Evolutionary conservation across 164 flowering plant genomes (phyloP).

Genomic region (Sextonia rubra): DNA sequence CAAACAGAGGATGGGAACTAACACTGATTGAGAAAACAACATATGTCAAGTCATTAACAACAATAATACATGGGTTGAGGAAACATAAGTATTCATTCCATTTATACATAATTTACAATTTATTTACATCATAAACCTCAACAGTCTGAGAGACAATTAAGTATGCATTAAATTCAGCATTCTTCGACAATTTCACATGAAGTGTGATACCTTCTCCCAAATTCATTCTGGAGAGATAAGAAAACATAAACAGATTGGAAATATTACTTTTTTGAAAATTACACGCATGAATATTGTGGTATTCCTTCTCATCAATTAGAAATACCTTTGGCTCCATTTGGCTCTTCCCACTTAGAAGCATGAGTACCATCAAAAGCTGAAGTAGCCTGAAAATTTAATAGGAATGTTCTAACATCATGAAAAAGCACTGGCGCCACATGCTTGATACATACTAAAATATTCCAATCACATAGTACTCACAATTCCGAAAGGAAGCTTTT

Average conservation of each 20-base stretch:
- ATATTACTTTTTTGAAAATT: neutral
- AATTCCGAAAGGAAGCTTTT: conserved; percentile 89
- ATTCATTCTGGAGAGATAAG: no score
- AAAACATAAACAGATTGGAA: neutral
- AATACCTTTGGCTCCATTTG: conserved; percentile 91
- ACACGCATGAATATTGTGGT: neutral
- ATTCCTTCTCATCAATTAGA: neutral
- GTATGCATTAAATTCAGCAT: no score
- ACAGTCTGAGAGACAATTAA: no score
- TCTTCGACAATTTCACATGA: no score
- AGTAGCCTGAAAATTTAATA: conserved; percentile 51
- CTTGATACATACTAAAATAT: neutral
- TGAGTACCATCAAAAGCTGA: conserved; percentile 88
- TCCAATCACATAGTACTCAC: conserved; percentile 42
- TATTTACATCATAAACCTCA: no score
- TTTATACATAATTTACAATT: no score
- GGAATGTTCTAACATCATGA: neutral
- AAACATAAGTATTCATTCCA: no score
- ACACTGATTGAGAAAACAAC: no score
- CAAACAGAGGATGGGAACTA: no score
- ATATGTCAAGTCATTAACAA: no score
- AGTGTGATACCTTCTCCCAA: no score
- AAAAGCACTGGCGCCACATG: neutral
- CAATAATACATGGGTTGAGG: no score
- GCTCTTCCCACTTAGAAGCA: conserved; percentile 90